Conservation (phyloP, 352 stramenopile genomes). For the Stephanocyclus meneghinianus region DNA sequence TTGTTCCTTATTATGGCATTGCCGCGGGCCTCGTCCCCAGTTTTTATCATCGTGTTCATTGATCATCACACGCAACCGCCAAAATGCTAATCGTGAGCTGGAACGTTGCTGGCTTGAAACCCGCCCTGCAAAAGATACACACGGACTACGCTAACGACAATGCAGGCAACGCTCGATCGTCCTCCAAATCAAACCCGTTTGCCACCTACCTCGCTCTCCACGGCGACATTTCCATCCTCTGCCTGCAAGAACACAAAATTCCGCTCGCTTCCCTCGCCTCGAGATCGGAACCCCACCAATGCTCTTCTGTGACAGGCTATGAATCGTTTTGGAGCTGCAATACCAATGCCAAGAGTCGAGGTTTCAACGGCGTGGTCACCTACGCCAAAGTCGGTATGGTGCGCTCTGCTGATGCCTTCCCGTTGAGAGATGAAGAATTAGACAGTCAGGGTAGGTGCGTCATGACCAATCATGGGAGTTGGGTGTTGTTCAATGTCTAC, state of each 20-base stretch:
- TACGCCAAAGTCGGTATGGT: slow-evolving; percentile 65
- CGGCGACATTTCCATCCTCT: slow-evolving; percentile 67
- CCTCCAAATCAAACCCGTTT: slow-evolving; percentile 32
- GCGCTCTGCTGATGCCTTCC: slow-evolving; percentile 45
- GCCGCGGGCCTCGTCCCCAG: too few relatives aligned
- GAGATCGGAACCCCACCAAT: slow-evolving; percentile 62
- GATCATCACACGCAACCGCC: not conserved
- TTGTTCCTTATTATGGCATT: too few relatives aligned
- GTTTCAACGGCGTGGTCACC: slow-evolving; percentile 82
- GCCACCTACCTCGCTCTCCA: slow-evolving; percentile 64
- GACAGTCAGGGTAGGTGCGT: slow-evolving; percentile 81
- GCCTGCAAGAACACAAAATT: slow-evolving; percentile 82
- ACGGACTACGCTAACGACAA: slow-evolving; percentile 35
- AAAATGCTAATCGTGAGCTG: slow-evolving; percentile 79
- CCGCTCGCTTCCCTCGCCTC: slow-evolving; percentile 56
- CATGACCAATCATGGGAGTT: slow-evolving; percentile 82
- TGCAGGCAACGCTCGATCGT: not conserved
- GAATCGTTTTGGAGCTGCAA: slow-evolving; percentile 81
- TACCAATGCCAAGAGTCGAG: slow-evolving; percentile 55
- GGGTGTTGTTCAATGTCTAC: slow-evolving; percentile 85
- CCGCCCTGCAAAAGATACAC: slow-evolving; percentile 68
- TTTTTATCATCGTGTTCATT: not conserved
- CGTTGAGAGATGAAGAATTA: slow-evolving; percentile 60
- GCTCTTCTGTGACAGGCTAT: slow-evolving; percentile 59
- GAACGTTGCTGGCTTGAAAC: slow-evolving; percentile 79